Conservation (phyloP, 2,329 filamentous ascomycete species). For the Colletotrichum siamense region DNA sequence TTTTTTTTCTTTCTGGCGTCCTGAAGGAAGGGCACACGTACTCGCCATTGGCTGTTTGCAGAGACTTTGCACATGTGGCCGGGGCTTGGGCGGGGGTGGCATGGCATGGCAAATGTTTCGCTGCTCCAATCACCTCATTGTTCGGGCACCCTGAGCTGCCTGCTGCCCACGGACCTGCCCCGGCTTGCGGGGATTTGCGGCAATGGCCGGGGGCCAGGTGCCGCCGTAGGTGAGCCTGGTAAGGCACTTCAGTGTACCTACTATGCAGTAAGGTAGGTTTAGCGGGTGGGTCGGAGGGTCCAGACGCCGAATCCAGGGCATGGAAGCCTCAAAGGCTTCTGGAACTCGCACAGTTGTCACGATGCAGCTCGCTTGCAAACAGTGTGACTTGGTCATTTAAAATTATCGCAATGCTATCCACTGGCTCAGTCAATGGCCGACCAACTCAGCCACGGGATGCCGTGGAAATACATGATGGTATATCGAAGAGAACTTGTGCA, state of each 20-base stretch:
- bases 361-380: neutral
- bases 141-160: neutral
- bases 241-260: neutral
- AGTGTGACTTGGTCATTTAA: neutral
- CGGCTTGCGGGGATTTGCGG: neutral
- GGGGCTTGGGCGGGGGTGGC: neutral
- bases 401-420: neutral
- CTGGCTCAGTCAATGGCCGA: neutral
- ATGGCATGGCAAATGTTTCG: neutral
- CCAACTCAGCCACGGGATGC: neutral
- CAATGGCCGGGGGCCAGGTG: neutral
- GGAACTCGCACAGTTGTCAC: neutral
- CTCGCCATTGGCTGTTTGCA: neutral
- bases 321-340: neutral
- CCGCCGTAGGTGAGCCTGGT: no score
- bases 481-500: neutral
- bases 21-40: neutral
- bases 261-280: neutral
- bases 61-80: neutral
- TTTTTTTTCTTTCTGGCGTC: neutral
- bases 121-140: neutral
- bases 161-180: neutral
- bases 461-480: constrained; percentile 7
- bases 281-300: neutral
- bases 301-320: neutral